These are phyloP conservation scores for Henningerozyma blattae DNA, from an alignment of 805 yeast species.

Conservation along the genomic window DNA sequence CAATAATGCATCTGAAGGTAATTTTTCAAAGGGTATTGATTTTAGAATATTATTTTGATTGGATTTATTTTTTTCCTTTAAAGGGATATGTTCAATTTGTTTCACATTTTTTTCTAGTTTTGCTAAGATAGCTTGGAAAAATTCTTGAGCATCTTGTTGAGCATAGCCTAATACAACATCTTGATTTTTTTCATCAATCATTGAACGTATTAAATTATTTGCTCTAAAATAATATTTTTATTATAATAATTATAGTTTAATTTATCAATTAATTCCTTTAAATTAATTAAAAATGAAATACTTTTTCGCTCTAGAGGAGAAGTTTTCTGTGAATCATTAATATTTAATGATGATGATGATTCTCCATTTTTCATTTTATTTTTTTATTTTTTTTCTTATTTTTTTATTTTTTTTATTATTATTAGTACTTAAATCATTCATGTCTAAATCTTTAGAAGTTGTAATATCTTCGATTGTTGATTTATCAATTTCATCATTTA, in stretches of 20 bases:
- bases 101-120: slow-evolving; percentile 38
- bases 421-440: too few species aligned
- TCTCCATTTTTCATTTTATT: background rate
- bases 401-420: slow-evolving; percentile 11
- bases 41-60: slow-evolving; percentile 3
- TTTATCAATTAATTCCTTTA: slow-evolving; percentile 38
- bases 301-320: too few species aligned
- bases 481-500: slow-evolving; percentile 32
- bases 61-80: slow-evolving; percentile 6
- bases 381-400: slow-evolving; percentile 2
- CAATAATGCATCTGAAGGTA: slow-evolving; percentile 27
- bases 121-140: slow-evolving; percentile 63
- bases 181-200: slow-evolving; percentile 23
- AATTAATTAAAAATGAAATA: slow-evolving; percentile 38
- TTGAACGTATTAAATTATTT: slow-evolving; percentile 40
- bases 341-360: background rate
- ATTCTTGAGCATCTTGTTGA: slow-evolving; percentile 92
- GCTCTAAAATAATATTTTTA: slow-evolving; percentile 47
- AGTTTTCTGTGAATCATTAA: background rate
- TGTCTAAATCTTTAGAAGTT: too few species aligned
- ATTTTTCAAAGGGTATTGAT: slow-evolving; percentile 15
- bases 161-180: slow-evolving; percentile 23
- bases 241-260: slow-evolving; percentile 42
- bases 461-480: too few species aligned
- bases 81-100: slow-evolving; percentile 8